These are phyloP conservation scores for Pseudoturritis turrita DNA, from an alignment of 345 rosid genomes.

Conservation along the genomic window DNA sequence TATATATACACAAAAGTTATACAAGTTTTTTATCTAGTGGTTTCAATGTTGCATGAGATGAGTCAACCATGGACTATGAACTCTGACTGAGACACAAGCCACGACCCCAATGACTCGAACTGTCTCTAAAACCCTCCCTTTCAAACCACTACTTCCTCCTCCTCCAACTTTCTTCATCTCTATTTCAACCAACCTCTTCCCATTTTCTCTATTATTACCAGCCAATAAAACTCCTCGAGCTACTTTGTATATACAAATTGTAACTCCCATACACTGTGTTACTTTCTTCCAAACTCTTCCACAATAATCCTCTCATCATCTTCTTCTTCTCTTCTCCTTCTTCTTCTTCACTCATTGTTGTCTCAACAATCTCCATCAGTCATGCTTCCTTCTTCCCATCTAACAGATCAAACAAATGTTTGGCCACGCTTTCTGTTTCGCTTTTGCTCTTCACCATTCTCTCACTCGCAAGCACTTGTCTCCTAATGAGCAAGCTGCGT, in stretches of 20 bases:
- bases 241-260: constrained; percentile 58
- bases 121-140: constrained; percentile 53
- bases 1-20: constrained; percentile 20
- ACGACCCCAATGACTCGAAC: constrained; percentile 58
- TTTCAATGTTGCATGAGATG: constrained; percentile 30
- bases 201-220: constrained; percentile 47
- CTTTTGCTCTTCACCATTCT: constrained; percentile 36
- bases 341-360: constrained; percentile 35
- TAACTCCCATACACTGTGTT: constrained; percentile 74
- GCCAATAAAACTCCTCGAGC: constrained; percentile 61
- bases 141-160: constrained; percentile 41
- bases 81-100: constrained; percentile 53
- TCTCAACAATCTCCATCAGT: constrained; percentile 53
- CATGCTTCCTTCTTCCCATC: constrained; percentile 49
- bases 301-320: constrained; percentile 60
- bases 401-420: constrained; percentile 47
- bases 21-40: constrained; percentile 10
- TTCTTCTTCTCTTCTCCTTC: constrained; percentile 42
- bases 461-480: constrained; percentile 68
- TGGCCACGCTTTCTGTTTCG: constrained; percentile 51
- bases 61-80: constrained; percentile 70
- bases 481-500: constrained; percentile 74
- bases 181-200: constrained; percentile 50
- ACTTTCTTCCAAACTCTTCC: constrained; percentile 71
- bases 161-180: constrained; percentile 49